Base-by-base conservation (phyloP, 176 grass and related monocot species). In the Juncus inflexus region DNA sequence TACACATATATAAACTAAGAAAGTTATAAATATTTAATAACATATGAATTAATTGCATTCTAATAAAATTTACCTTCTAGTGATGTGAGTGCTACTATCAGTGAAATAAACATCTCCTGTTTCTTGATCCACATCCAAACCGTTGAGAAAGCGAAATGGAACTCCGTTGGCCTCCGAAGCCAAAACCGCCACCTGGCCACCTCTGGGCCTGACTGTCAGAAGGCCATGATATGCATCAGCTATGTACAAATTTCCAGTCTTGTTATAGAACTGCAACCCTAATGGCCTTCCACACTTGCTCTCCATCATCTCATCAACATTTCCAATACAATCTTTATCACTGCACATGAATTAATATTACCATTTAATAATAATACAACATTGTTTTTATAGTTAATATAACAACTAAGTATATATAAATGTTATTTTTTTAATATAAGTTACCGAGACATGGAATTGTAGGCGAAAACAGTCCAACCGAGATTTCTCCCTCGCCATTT, bases 21-120 rank as follows among this genome's bases (percentile, higher is more conserved):
- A 28, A 28, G 19, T 28, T 28, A 1, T 28, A 28, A 28, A n/a
- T 45, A 47, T 47, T 1, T 6, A 47, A 6, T 9, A 47, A 6
- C 43, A 47, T 6, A 47, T 6, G 6, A 35, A 40, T 61, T 66
- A 3, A 54, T 7, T 15, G 9, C 42, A 69, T 72, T 16, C 10
- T 52, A 50, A 12, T 15, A 2, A 7, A 2, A 58, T 56, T 14
- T 80, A 96, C 91, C 76, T 83, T 39, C 92, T 83, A 28, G 62
- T 75, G 55, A 50, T 81, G 40, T 65, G 37, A 41, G 66, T 79
- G 82, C 92, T 97, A 69, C 92, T 97, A 51, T 89, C 87, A 1
- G 82, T 91, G 85, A 97, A 97, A 74, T 91, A 97, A 10, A 97
- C 87, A 6, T 73, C 72, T 3, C 85, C 92, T 9, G 85, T 97